These are phyloP conservation scores for Mucor indicus DNA, from an alignment of 371 early-diverging fungal genomes.

Conservation along the genomic window DNA sequence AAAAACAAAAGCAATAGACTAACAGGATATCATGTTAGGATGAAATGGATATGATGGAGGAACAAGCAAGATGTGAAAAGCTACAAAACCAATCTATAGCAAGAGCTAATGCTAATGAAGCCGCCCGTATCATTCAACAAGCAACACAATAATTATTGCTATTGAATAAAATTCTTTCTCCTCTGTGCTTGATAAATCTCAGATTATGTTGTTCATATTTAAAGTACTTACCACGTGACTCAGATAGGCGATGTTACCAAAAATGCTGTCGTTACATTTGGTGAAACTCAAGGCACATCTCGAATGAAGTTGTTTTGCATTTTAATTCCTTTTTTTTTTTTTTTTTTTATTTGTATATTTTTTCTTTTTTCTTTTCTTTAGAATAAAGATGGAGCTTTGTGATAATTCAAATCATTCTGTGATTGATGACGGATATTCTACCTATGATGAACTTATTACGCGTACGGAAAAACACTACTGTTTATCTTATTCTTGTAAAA, in stretches of 20 bases:
- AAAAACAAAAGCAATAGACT: background rate
- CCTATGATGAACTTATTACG: conserved; percentile 6
- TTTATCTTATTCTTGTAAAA: too few relatives aligned
- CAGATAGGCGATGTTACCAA: too few relatives aligned
- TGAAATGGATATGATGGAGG: conserved; percentile 14
- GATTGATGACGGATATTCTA: conserved; percentile 7
- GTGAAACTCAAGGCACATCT: too few relatives aligned
- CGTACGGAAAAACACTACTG: too few relatives aligned
- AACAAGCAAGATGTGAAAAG: conserved; percentile 16
- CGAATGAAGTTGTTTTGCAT: background rate
- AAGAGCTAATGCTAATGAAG: conserved; percentile 8
- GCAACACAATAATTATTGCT: conserved; percentile 10
- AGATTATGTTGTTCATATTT: too few relatives aligned
- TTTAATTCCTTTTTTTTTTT: background rate
- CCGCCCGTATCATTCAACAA: conserved; percentile 13
- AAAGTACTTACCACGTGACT: too few relatives aligned
- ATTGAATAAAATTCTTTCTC: background rate
- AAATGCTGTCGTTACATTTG: too few relatives aligned
- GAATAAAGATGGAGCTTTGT: conserved; percentile 5
- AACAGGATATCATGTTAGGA: background rate
- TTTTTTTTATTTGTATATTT: background rate
- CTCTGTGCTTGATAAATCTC: too few relatives aligned
- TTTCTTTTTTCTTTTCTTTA: background rate
- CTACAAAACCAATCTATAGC: conserved; percentile 15
- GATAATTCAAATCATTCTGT: conserved; percentile 5